Base-by-base conservation (phyloP, 352 stramenopile species). In the Phytopythium sindhum region DNA sequence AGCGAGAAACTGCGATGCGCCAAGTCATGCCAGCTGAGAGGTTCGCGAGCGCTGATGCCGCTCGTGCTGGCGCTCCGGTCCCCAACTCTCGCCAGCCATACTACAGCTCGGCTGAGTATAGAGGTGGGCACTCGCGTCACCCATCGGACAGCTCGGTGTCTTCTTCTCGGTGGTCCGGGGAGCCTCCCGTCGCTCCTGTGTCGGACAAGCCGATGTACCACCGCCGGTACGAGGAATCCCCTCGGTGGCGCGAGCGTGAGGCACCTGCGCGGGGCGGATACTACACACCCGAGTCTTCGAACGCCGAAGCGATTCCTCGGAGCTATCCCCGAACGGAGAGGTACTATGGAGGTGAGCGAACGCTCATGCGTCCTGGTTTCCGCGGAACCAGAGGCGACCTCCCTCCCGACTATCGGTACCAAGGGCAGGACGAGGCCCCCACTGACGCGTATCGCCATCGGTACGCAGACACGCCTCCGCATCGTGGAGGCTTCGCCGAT, bases 171-270 rank as follows among this genome's bases (percentile, higher is more conserved):
- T 81, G 73, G 73, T 51, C 70, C 11, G 56, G 60, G 47, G 56
- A 24, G 47, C 67, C 65, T 14, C 26, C 45, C 2, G 28, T 45
- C 19, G 19, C 47, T 8, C 50, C 66, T 19, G 54, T 58, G 66
- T 41, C 54, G 12, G 70, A 77, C 39, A 61, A 61, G 24, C 39
- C 55, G 24, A 19, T 41, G 15, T 81, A 85, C 54, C 61, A 57
- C 1, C 73, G 59, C 2, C 69, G 69, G 24, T 83, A 78, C 65
- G 64, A 50, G 8, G 61, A 74, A n/a, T 71, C 71, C 10, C 71
- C 73, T 17, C 65, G 60, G n/a, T 83, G 78, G 78, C 63, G 67
- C 28, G 71, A 84, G 42, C 68, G 65, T 37, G 68, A 65, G 0
- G 62, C 58, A 19, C 26, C 23, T 19, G 12, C n/a, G 26, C 60